Conservation (phyloP, 805 yeast species). For the Millerozyma miso region DNA sequence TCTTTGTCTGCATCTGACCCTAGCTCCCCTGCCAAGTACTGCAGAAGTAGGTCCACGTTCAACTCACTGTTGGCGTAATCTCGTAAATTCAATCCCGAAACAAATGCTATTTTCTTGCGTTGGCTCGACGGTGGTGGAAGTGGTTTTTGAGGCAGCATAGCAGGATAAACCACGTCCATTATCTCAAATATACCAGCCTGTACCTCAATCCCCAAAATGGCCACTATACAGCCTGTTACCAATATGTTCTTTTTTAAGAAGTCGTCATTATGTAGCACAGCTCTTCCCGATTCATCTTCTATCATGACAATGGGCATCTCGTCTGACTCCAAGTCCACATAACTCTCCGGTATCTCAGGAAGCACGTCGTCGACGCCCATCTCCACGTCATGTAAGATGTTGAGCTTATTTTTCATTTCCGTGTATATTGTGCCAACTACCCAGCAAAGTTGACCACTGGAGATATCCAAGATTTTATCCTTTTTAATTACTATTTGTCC, state of each 20-base stretch:
- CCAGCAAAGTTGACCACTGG: conserved; percentile 64
- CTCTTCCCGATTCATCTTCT: conserved; percentile 92
- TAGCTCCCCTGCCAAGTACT: conserved; percentile 70
- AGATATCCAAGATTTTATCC: conserved; percentile 55
- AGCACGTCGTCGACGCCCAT: conserved; percentile 50
- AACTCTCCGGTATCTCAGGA: conserved; percentile 32
- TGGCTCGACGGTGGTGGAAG: conserved; percentile 10
- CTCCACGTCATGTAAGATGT: conserved; percentile 77
- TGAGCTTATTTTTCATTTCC: conserved; percentile 81
- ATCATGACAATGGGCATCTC: conserved; percentile 51
- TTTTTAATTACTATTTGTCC: conserved; percentile 29
- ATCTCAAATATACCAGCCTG: conserved; percentile 81
- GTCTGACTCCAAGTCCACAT: conserved; percentile 16
- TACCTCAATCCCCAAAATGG: conserved; percentile 80
- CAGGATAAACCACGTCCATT: conserved; percentile 74
- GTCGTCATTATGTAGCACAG: conserved; percentile 60
- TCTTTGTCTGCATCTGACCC: conserved; percentile 28
- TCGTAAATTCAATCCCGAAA: conserved; percentile 70
- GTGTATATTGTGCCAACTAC: conserved; percentile 82
- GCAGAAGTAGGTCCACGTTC: conserved; percentile 56
- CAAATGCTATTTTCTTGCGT: conserved; percentile 56
- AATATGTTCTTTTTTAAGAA: conserved; percentile 52
- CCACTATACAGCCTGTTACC: conserved; percentile 89
- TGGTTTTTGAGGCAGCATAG: conserved; percentile 52
- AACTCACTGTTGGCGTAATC: conserved; percentile 41